Base-by-base conservation (phyloP, 176 grass and related monocot species). In the Hordeum marinum region DNA sequence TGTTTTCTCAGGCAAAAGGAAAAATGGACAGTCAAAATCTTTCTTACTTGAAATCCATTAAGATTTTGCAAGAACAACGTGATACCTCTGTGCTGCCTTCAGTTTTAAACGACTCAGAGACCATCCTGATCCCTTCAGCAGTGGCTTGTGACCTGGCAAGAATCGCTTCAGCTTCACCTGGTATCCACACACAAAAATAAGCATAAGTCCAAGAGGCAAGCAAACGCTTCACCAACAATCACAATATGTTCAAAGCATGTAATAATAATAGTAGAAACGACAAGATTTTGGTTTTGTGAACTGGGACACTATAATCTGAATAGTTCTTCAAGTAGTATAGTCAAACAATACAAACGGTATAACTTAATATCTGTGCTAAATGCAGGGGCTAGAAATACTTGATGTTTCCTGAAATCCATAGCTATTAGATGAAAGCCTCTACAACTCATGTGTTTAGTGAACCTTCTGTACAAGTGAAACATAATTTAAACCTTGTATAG, bases 111-210 rank as follows among this genome's bases (percentile, higher is more conserved):
- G 93, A 79, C 36, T 90, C 78, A 8, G 93, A 96, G 27, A 96
- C 80, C 82, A 94, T 18, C 43, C 83, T 92, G 41, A 98, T 89
- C 29, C 93, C 91, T 24, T 84, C 77, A 62, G 96, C 89, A 13
- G 96, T 94, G 52, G 93, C 96, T 48, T 84, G 69, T 37, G 96
- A 95, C 77, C 80, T 96, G 60, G 91, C 88, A 77, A 98, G 69
- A 77, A 98, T 95, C 0, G 90, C 91, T 88, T 94, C 85, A 65
- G 96, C 91, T 78, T 89, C 91, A 87, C 93, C 93, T 98, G 89
- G 31, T 76, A 43, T 64, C 7, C 66, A 83, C 86, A 66, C 61
- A 79, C 61, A 37, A 17, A 48, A 32, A 35, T 7, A 73, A 73
- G 70, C 41, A 37, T 66, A 9, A 77, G 42, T 35, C 54, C 52